phyloP scores from a whole-genome alignment of 768 basidiomycete genomes.

The Collybia sordida region DNA sequence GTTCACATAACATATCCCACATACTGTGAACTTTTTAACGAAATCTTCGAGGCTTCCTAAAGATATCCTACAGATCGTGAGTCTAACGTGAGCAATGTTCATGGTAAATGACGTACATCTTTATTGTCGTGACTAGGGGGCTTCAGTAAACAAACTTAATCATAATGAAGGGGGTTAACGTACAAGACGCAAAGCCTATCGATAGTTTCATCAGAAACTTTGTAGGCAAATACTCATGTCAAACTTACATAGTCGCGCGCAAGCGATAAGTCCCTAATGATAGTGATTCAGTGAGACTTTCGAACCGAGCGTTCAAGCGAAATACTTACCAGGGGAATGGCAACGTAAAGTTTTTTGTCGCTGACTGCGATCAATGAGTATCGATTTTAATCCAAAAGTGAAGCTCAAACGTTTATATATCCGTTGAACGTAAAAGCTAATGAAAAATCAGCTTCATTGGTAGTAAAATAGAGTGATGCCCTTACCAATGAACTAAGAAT shows the following conservation, averaged over 20 bases:
- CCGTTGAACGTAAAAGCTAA: slow-evolving; percentile 38
- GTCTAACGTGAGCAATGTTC: not conserved
- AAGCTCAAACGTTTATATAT: slow-evolving; percentile 36
- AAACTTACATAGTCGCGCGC: slow-evolving; percentile 27
- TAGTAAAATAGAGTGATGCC: not conserved
- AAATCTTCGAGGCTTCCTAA: slow-evolving; percentile 12
- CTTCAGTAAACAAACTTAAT: not conserved
- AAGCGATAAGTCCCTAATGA: slow-evolving; percentile 24
- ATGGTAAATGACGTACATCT: slow-evolving; percentile 7
- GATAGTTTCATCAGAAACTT: not conserved
- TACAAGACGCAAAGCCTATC: slow-evolving; percentile 24
- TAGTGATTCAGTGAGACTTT: not conserved
- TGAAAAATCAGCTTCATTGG: not conserved
- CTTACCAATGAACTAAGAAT: slow-evolving; percentile 51
- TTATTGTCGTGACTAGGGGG: slow-evolving; percentile 11
- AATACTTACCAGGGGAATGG: slow-evolving; percentile 29
- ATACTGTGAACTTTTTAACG: slow-evolving; percentile 11
- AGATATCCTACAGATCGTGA: slow-evolving; percentile 7
- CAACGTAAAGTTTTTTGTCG: slow-evolving; percentile 29
- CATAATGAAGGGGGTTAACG: slow-evolving; percentile 7
- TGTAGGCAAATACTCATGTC: not conserved
- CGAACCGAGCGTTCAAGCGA: not conserved
- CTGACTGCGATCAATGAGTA: slow-evolving; percentile 26
- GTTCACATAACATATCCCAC: not conserved
- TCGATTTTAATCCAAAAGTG: not conserved